These are phyloP conservation scores for Arabidopsis suecica DNA, from an alignment of 345 rosid species.

Conservation along the genomic window DNA sequence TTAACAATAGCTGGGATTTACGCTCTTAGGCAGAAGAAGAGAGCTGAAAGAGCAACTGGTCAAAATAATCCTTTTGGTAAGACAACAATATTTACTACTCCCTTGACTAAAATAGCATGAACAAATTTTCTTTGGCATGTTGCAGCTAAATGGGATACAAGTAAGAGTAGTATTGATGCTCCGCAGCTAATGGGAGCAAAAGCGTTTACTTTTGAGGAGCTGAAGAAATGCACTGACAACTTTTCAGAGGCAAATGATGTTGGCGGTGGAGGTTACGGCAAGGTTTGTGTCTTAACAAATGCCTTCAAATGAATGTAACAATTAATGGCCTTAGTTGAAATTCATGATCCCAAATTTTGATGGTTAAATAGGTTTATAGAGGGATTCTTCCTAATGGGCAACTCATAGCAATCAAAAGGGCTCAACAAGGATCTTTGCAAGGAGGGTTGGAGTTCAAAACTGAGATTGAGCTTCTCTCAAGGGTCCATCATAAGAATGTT, in stretches of 20 bases:
- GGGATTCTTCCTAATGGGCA: conserved; percentile 64
- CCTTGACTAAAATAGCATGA: not conserved
- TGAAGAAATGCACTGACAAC: conserved; percentile 66
- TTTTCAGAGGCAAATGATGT: conserved; percentile 72
- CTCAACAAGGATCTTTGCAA: conserved; percentile 82
- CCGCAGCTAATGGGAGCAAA: conserved; percentile 86
- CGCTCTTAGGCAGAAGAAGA: conserved; percentile 71
- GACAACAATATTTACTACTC: conserved; percentile 7
- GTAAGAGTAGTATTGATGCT: conserved; percentile 57
- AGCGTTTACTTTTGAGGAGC: conserved; percentile 74
- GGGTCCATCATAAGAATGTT: conserved; percentile 87
- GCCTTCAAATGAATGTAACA: not conserved
- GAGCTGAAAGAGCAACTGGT: conserved; percentile 67
- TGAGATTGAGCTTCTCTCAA: conserved; percentile 87
- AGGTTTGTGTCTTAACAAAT: conserved; percentile 50
- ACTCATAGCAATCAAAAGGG: conserved; percentile 76
- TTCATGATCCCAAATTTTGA: not conserved
- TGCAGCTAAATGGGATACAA: conserved; percentile 72
- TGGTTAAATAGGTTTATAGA: conserved; percentile 64
- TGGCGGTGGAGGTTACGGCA: conserved; percentile 94
- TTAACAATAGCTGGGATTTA: conserved; percentile 69
- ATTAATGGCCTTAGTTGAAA: not conserved
- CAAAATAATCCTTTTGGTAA: conserved; percentile 79
- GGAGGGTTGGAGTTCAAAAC: conserved; percentile 86
- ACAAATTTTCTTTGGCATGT: conserved; percentile 20